Evolutionary conservation across 179 eudicot genomes (phyloP), one percentile per base, ranked within the genome.

Genomic region (Corrigiola litoralis): DNA sequence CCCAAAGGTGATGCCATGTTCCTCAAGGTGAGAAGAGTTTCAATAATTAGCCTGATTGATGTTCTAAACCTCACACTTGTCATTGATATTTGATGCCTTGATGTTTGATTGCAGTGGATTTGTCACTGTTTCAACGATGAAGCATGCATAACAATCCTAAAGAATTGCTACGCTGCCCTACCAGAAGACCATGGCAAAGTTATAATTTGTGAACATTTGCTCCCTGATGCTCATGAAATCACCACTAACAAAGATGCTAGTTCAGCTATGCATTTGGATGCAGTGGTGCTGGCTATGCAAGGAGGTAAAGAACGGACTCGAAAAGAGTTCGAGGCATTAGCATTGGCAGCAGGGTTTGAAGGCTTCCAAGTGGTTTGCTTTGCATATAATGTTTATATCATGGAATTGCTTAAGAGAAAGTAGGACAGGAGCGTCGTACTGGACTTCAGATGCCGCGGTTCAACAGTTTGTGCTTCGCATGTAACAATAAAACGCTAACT

Each of bases 271-370:
- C 42, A 48, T 0, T 18, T 27, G 0, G 78, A 84, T 42, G 10
- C 72, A 4, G 1, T 17, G 0, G 76, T 77, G 75, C 29, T 77
- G 73, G 14, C 63, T 5, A 0, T 18, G 6, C 65, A 38, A 0
- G 78, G 71, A 6, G 82, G 82, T 1, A 81, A 61, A 49, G 88
- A 81, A 57, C 72, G 85, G 66, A 66, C 84, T 0, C 14, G 20
- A 16, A 48, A 52, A 6, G 79, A 77, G 24, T 77, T 27, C 28
- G 58, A 77, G 18, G 61, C 12, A 0, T 53, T 84, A 59, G 85
- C 81, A 10, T 61, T 14, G 32, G 69, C 24, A 38, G 79, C 82
- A 24, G 88, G 85, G 32, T 81, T 84, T 41, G 31, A 52, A 9
- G 67, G 23, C 1, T 28, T 48, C 0, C 28, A 34, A 47, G 38